Conservation (phyloP, 1,284 basidiomycete genomes). For the Ganoderma multipileum region DNA sequence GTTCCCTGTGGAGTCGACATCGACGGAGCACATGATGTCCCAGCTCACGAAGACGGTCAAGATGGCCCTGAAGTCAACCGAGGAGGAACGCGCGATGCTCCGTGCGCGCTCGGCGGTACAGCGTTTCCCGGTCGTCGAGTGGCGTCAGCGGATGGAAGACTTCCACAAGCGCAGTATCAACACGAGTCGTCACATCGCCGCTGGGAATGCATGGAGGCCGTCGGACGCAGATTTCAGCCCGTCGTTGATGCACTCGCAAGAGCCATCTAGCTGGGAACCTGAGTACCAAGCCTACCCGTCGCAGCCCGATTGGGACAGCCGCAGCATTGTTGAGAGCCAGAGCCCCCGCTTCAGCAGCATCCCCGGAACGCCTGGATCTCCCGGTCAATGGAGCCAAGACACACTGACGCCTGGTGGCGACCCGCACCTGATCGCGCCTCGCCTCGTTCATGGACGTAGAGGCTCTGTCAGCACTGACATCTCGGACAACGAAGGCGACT, state of each 20-base stretch:
- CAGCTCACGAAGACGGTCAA: conserved; percentile 94
- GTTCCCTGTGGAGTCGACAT: conserved; percentile 94
- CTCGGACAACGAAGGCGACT: conserved; percentile 67
- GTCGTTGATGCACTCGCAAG: conserved; percentile 46
- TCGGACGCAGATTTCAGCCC: conserved; percentile 65
- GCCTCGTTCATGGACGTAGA: conserved; percentile 47
- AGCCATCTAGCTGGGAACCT: conserved; percentile 64
- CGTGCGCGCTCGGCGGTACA: conserved; percentile 92
- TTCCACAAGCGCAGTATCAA: conserved; percentile 88
- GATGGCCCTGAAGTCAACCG: conserved; percentile 87
- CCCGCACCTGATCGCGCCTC: conserved; percentile 42
- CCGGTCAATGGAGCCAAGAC: conserved; percentile 66
- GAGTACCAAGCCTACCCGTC: conserved; percentile 54
- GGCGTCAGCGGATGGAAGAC: conserved; percentile 94
- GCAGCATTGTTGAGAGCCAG: conserved; percentile 47
- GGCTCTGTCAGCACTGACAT: conserved; percentile 55
- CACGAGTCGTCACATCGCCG: conserved; percentile 73
- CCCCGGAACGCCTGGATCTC: conserved; percentile 60
- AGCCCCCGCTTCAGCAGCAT: conserved; percentile 38
- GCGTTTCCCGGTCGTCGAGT: conserved; percentile 95
- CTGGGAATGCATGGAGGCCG: conserved; percentile 77
- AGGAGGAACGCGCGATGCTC: conserved; percentile 89
- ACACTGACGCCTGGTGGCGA: conserved; percentile 52
- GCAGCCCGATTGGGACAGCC: conserved; percentile 62
- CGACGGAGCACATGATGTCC: conserved; percentile 93